Base-by-base conservation (phyloP, 2,329 filamentous ascomycete genomes). In the Fusarium duplospermum region DNA sequence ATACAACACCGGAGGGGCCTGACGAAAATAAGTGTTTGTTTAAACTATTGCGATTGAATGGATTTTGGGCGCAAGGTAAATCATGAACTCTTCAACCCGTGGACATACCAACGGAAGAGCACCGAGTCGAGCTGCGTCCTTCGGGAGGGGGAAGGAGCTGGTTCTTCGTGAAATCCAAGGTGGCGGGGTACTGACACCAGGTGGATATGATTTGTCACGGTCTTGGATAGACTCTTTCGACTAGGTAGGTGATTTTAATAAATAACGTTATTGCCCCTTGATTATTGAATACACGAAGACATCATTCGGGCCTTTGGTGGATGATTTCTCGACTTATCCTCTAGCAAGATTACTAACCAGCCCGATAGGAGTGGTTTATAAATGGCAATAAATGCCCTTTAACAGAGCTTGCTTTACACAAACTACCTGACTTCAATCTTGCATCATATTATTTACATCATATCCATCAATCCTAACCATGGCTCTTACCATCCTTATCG, bases 401-500 rank as follows among this genome's bases (percentile, higher is more conserved):
- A 20, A 7, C 6, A 20, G n/a, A 42, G n/a, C 38, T 42, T 42
- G 38, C 7, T 42, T 13, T 22, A 14, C n/a, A 6, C 11, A 42
- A n/a, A 22, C 38, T 13, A 3, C n/a, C 10, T 40, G 9, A 42
- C n/a, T 42, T 22, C 11, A 42, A 42, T 20, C 11, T 13, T 42
- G 1, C 11, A 42, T 8, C 35, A 18, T 38, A 18, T 8, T 38
- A 18, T 42, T n/a, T 42, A 5, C 6, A 52, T 31, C 20, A 31
- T 11, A 20, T 18, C 14, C 14, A 47, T 13, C 16, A n/a, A 13
- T 13, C 9, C 16, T 2, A 59, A 69, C 42, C 38, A 83, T 84
- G 81, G 24, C 79, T 64, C 79, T 80, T 40, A 74, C 79, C 5
- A 80, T 84, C 62, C 80, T 84, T 7, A 72, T 84, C 27, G 74